Evolutionary conservation across 1,284 basidiomycete genomes (phyloP), one percentile per base, ranked within the genome.

Genomic region (Ustilago loliicola): DNA sequence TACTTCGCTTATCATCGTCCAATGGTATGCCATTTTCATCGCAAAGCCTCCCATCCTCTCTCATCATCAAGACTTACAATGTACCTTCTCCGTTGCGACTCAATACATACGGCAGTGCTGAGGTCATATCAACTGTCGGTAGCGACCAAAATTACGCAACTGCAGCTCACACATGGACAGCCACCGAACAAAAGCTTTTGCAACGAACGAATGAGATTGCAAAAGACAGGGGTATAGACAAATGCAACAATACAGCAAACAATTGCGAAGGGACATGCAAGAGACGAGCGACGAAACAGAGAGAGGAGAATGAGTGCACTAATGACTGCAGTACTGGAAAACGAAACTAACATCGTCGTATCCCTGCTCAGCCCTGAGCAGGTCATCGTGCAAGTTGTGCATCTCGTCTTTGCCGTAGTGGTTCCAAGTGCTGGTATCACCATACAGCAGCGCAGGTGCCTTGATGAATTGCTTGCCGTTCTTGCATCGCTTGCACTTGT

Each of bases 341-440:
- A 88, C 87, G 30, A 86, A 87, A 23, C 87, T 88, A 9, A 98
- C 93, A 79, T 96, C 93, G 11, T 92, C 91, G 51, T 91, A 83
- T 4, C 92, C 93, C 54, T 93, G 90, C 87, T 99, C 97, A 0
- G 94, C 95, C 15, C 97, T 90, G 48, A 99, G 88, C 54, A 99
- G 89, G 85, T 99, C 96, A 83, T 99, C 97, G 84, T 99, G 96
- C 83, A 98, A 94, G 80, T 92, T 92, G 85, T 91, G 92, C 68
- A 99, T 88, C 85, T 98, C 93, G 0, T 88, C 87, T 80, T 96
- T 97, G 1, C 93, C 93, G 85, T 94, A 96, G 86, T 99, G 97
- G 87, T 99, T 99, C 97, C 96, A 99, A 94, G 95, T 95, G 92
- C 94, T 96, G 8, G 94, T 94, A 87, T 99, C 96, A 38, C 97